Evolutionary conservation across 495 filamentous ascomycete species (phyloP), one percentile per base, ranked within the genome.

Genomic region (Hypoxylon crocopeplum): DNA sequence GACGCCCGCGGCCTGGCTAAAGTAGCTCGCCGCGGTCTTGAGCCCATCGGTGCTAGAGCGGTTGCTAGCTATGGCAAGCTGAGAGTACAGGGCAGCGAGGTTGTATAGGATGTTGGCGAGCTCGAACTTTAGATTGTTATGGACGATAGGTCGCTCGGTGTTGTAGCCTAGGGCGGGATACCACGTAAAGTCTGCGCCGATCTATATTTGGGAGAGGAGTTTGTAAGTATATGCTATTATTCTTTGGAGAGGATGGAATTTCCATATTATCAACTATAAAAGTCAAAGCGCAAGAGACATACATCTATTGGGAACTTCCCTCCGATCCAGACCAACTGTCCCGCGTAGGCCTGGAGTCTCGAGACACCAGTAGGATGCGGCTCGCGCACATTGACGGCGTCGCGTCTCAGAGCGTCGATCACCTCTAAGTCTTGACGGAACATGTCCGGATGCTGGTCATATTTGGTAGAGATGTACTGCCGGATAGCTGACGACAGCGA

Each of bases 361-460:
- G 81, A 86, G 61, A 98, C 82, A 20, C 94, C 95, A 68, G 88
- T 95, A n/a, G 84, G 74, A 73, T 98, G 94, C 11, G 94, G 85
- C 64, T 98, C 94, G 49, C 88, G 86, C 8, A 93, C 88, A 72
- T 92, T 88, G 53, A 97, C 76, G 37, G 94, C 94, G 56, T 93
- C 90, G 39, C 78, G 83, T 8, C 94, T 85, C 44, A 98, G 69
- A 39, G 84, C 78, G 69, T 98, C 92, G 69, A 98, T 91, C 55
- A 88, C 82, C 48, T 94, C 82, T 33, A 98, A 82, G 75, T 98
- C 94, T 44, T 89, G 81, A 56, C 86, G 83, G 74, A 98, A 98
- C 92, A 97, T 96, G 72, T 96, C 91, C 48, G 95, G 94, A 72
- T 97, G 94, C 70, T 98, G 94, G 74, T 98, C 94, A 88, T 98